Percentiles rank a stretch among this genome's conserved stretches.
Conservation (phyloP, 2,329 filamentous ascomycete genomes). For the Beauveria sp. region DNA sequence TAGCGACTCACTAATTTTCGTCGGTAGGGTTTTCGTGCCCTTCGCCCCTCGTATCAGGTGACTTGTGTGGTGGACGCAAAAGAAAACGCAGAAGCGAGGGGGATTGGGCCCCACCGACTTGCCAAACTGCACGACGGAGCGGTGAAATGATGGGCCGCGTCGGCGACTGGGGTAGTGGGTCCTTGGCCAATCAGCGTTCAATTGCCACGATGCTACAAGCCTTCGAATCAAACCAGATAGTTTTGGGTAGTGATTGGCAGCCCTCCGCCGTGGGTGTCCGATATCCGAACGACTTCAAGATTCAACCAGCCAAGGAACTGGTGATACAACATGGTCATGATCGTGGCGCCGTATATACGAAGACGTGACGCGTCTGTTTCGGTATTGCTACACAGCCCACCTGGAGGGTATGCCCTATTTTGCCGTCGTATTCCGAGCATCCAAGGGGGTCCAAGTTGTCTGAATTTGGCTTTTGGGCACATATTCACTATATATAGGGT, state of each 20-base stretch:
- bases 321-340: neutral
- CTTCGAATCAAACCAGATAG: neutral
- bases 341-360: neutral
- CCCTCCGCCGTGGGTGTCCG: neutral
- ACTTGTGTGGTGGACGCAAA: slow-evolving; percentile 12
- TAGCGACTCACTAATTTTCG: slow-evolving; percentile 23
- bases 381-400: neutral
- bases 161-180: neutral
- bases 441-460: neutral
- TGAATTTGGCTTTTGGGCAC: neutral
- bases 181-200: neutral
- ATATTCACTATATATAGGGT: neutral
- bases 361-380: neutral
- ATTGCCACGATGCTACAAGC: neutral
- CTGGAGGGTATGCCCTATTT: neutral
- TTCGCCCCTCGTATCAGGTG: slow-evolving; percentile 28
- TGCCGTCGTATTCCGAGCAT: neutral
- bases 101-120: neutral
- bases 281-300: neutral
- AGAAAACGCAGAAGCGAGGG: neutral
- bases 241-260: slow-evolving; percentile 3
- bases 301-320: neutral
- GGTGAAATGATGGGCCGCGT: neutral
- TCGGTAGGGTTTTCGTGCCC: slow-evolving; percentile 35
- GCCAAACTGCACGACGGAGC: neutral